Conservation (phyloP, 805 yeast species). For the Wickerhamomyces rabaulensis region DNA sequence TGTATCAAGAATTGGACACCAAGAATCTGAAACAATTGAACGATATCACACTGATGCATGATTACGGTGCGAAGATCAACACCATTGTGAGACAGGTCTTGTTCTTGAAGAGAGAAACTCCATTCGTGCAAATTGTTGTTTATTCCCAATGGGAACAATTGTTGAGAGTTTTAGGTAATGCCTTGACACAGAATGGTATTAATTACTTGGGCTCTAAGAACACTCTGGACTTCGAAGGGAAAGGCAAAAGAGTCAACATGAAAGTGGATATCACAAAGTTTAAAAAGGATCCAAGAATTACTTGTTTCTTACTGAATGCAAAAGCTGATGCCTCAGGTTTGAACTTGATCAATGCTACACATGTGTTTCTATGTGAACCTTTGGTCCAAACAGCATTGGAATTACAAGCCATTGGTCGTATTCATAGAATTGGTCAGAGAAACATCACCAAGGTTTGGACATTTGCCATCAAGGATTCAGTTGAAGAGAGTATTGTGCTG, state of each 20-base stretch:
- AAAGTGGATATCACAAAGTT: slow-evolving; percentile 48
- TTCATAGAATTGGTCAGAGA: slow-evolving; percentile 89
- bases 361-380: slow-evolving; percentile 90
- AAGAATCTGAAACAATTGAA: slow-evolving; percentile 40
- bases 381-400: slow-evolving; percentile 83
- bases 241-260: not conserved
- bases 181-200: slow-evolving; percentile 56
- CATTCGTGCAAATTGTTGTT: slow-evolving; percentile 61
- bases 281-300: slow-evolving; percentile 53
- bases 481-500: slow-evolving; percentile 83
- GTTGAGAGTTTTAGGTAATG: slow-evolving; percentile 58
- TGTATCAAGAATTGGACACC: slow-evolving; percentile 33
- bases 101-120: slow-evolving; percentile 52
- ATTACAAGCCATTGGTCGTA: slow-evolving; percentile 85
- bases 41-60: slow-evolving; percentile 35
- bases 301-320: slow-evolving; percentile 83
- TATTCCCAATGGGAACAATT: slow-evolving; percentile 89
- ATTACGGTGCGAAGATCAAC: slow-evolving; percentile 85
- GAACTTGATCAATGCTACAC: slow-evolving; percentile 87
- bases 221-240: slow-evolving; percentile 6
- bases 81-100: slow-evolving; percentile 68
- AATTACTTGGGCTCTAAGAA: slow-evolving; percentile 47
- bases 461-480: slow-evolving; percentile 77
- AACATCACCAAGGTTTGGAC: slow-evolving; percentile 85
- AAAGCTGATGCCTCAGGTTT: slow-evolving; percentile 87